Evolutionary conservation across 495 filamentous ascomycete species (phyloP), one percentile per base, ranked within the genome.

Genomic region (Annulohypoxylon bovei): DNA sequence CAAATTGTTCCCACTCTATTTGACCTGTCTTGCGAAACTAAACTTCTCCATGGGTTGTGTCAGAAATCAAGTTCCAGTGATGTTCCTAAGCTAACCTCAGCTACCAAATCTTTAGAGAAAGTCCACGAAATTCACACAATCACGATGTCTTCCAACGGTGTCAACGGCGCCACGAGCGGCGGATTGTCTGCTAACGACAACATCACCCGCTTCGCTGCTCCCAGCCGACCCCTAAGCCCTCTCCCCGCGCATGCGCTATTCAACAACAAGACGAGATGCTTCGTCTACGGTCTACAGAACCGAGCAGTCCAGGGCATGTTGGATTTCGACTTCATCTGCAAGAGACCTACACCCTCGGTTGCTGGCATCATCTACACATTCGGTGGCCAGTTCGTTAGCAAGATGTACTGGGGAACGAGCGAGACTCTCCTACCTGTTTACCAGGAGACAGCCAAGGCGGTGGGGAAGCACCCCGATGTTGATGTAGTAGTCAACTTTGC

Each of bases 381-480:
- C 79, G 95, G 95, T 82, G 95, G 95, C 59, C 95, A 99, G 81
- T 99, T 98, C 89, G 96, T 99, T 74, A 97, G 94, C 88, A 99
- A 99, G 90, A 99, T 99, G 95, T 97, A 99, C 90, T 99, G 95
- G 95, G 95, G 95, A 76, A 99, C 95, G 70, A 98, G 94, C 83
- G 95, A 99, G 88, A 99, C 95, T 47, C 91, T 99, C 37, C 92
- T 99, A 58, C 96, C 96, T 57, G 95, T 99, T 78, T 99, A 99
- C 88, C 94, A 99, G 84, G 89, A 92, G 71, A 93, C 94, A 33
- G 84, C 88, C 76, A 97, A 98, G 87, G 95, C 95, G 67, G 90
- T 98, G 78, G 91, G 91, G 80, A 99, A 99, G 89, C 95, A 99
- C 88, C 89, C 86, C 61, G 95, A 99, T 72, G 95, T 99, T 59